Evolutionary conservation across 345 rosid species (phyloP).

Genomic region (Lagerstroemia speciosa): DNA sequence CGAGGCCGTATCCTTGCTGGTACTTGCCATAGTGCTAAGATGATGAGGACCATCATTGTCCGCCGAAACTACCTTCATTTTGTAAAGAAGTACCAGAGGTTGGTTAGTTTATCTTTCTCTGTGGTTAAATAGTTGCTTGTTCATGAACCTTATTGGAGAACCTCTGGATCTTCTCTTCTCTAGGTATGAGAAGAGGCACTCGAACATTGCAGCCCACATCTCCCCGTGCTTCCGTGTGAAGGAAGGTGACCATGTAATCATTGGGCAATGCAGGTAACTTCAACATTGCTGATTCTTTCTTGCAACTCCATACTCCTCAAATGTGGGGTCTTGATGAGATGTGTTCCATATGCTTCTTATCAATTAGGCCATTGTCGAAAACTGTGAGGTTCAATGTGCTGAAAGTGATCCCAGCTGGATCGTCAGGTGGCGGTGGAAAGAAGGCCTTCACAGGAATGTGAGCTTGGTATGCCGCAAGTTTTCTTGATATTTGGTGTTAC

Average conservation of each 20-base stretch:
- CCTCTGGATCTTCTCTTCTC: background rate
- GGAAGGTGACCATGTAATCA: conserved; percentile 1
- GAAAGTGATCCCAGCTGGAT: background rate
- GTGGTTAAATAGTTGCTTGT: background rate
- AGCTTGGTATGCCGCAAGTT: background rate
- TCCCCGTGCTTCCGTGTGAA: conserved; percentile 3
- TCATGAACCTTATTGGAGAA: background rate
- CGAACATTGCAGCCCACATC: conserved; percentile 4
- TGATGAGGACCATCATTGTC: conserved; percentile 6
- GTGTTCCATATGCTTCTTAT: background rate
- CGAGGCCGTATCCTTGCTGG: conserved; percentile 4
- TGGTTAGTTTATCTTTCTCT: background rate
- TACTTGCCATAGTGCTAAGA: conserved; percentile 8
- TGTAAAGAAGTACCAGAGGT: conserved; percentile 7
- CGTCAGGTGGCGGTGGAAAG: background rate
- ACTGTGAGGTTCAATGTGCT: background rate
- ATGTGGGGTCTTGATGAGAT: background rate
- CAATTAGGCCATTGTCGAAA: background rate
- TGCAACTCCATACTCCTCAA: background rate
- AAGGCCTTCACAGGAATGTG: conserved; percentile 1
- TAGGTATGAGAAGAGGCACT: conserved; percentile 9
- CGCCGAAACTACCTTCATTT: conserved; percentile 7
- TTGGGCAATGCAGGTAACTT: conserved; percentile 1
- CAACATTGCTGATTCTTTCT: background rate
- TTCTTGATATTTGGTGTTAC: background rate